These are phyloP conservation scores for Helminthosporium solani DNA, from an alignment of 2,329 filamentous ascomycete species.

Conservation along the genomic window DNA sequence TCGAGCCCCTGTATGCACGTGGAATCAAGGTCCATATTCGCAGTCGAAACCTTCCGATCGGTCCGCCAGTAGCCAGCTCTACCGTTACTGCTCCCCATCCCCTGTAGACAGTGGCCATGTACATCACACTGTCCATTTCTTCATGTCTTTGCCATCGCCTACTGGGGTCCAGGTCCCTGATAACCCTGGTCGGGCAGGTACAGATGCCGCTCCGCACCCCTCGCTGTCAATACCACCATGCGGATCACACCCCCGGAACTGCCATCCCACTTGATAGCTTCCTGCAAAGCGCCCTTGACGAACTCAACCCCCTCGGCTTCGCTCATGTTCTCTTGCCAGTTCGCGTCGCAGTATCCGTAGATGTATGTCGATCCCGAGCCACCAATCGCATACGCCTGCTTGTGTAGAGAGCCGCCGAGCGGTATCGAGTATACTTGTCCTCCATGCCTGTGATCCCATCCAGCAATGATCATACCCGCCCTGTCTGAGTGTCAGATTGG, in stretches of 20 bases:
- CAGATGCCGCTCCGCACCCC: slow-evolving; percentile 87
- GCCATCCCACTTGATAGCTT: slow-evolving; percentile 99
- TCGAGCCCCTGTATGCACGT: slow-evolving; percentile 2
- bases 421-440: slow-evolving; percentile 98
- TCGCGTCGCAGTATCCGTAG: slow-evolving; percentile 95
- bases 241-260: slow-evolving; percentile 97
- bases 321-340: slow-evolving; percentile 95
- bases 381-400: slow-evolving; percentile 92
- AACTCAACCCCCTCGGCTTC: slow-evolving; percentile 88
- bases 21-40: background rate
- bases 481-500: slow-evolving; percentile 50
- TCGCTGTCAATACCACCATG: slow-evolving; percentile 91
- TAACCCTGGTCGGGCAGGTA: slow-evolving; percentile 91
- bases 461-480: slow-evolving; percentile 97
- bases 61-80: background rate
- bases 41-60: too few species aligned
- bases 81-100: background rate
- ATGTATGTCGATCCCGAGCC: slow-evolving; percentile 98
- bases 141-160: slow-evolving; percentile 11
- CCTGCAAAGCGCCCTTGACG: slow-evolving; percentile 84
- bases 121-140: background rate
- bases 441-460: slow-evolving; percentile 91
- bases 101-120: too few species aligned
- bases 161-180: slow-evolving; percentile 65
- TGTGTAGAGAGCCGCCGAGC: slow-evolving; percentile 93